Percentiles rank a stretch among this genome's conserved stretches.
phyloP scores from a whole-genome alignment of 805 yeast genomes.

The Kuraishia floccosa region DNA sequence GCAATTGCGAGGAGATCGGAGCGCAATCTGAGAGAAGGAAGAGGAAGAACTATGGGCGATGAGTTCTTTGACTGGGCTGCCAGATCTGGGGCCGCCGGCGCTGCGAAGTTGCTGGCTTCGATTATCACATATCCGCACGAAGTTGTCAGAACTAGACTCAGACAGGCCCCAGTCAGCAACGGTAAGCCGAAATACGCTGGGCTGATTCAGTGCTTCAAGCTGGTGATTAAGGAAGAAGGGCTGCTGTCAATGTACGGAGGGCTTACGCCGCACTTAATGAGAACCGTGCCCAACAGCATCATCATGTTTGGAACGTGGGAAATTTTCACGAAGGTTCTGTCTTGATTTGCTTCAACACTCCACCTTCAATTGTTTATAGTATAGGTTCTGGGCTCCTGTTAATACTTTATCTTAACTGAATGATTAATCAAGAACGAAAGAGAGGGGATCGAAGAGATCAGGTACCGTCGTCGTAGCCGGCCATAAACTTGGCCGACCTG shows the following conservation, averaged over 20 bases:
- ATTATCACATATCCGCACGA: slow-evolving; percentile 94
- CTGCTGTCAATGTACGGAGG: slow-evolving; percentile 93
- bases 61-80: slow-evolving; percentile 84
- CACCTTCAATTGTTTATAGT: slow-evolving; percentile 2
- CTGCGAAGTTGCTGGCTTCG: slow-evolving; percentile 90
- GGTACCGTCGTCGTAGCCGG: too few relatives aligned
- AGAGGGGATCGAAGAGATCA: too few relatives aligned
- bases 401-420: too few relatives aligned
- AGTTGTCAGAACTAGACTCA: slow-evolving; percentile 87
- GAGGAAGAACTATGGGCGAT: slow-evolving; percentile 40
- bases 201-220: slow-evolving; percentile 71
- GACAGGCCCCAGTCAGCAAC: slow-evolving; percentile 83
- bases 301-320: slow-evolving; percentile 99
- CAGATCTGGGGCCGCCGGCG: slow-evolving; percentile 94
- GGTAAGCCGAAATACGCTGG: slow-evolving; percentile 88
- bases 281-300: slow-evolving; percentile 96
- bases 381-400: too few relatives aligned
- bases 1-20: slow-evolving; percentile 44
- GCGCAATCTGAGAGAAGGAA: slow-evolving; percentile 19
- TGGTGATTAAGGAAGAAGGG: slow-evolving; percentile 89
- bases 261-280: slow-evolving; percentile 86
- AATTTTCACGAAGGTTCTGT: slow-evolving; percentile 50
- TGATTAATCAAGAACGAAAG: too few relatives aligned
- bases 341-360: slow-evolving; percentile 16
- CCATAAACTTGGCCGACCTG: too few relatives aligned